Evolutionary conservation across 2,329 filamentous ascomycete species (phyloP).

Genomic region (Myotisia sp.): DNA sequence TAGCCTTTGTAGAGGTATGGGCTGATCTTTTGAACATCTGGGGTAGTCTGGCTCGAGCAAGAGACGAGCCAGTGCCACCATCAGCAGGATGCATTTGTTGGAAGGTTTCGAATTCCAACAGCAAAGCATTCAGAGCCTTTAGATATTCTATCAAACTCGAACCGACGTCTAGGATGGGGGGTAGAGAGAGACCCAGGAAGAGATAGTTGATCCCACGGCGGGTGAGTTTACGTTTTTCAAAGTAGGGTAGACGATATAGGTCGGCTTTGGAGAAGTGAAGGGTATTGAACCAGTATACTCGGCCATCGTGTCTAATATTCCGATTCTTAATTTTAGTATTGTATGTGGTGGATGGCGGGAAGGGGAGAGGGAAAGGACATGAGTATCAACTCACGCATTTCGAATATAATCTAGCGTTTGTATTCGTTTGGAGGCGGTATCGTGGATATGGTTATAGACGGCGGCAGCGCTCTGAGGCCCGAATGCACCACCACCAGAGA

Average conservation of each 20-base stretch:
- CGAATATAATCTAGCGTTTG: conserved; percentile 84
- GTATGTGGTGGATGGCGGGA: background rate
- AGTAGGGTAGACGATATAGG: conserved; percentile 68
- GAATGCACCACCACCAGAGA: conserved; percentile 21
- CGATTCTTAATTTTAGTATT: background rate
- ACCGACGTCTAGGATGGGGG: conserved; percentile 77
- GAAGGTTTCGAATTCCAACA: conserved; percentile 87
- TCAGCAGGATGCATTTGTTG: conserved; percentile 73
- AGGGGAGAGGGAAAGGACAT: background rate
- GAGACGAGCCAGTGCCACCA: conserved; percentile 50
- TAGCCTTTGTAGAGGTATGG: conserved; percentile 43
- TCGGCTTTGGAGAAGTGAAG: conserved; percentile 77
- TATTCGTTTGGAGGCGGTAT: conserved; percentile 81
- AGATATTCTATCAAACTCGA: conserved; percentile 72
- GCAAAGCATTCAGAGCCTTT: conserved; percentile 66
- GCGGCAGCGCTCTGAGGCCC: conserved; percentile 39
- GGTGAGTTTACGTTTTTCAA: conserved; percentile 68
- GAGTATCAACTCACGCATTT: conserved; percentile 55
- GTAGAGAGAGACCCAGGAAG: conserved; percentile 79
- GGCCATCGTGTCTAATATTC: conserved; percentile 62
- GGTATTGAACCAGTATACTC: conserved; percentile 97
- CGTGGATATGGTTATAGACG: conserved; percentile 58
- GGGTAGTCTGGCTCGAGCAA: conserved; percentile 65
- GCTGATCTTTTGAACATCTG: conserved; percentile 64
- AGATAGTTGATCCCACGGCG: conserved; percentile 89